A percentile compares a stretch with the other conserved stretches of the same genome.
Conservation (phyloP, 768 basidiomycete genomes). For the Boletus eberwhitei region DNA sequence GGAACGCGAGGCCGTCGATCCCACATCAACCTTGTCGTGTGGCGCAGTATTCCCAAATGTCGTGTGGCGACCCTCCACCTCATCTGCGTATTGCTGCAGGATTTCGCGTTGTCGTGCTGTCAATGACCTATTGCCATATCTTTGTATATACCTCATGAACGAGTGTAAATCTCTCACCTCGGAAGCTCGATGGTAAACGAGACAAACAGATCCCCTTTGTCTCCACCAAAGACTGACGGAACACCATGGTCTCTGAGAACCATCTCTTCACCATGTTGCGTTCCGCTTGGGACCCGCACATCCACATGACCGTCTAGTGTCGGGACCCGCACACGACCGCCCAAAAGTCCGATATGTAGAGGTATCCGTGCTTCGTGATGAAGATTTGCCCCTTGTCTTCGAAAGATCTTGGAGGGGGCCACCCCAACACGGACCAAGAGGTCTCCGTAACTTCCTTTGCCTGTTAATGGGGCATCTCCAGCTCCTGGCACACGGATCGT, state of each 20-base stretch:
- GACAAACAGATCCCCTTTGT: constrained; percentile 84
- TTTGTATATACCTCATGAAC: constrained; percentile 6
- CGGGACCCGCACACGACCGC: constrained; percentile 87
- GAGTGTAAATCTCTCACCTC: constrained; percentile 53
- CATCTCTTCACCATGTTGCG: constrained; percentile 97
- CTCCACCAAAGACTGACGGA: constrained; percentile 51
- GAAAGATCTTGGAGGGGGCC: constrained; percentile 76
- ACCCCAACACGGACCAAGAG: constrained; percentile 85
- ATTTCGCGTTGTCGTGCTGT: constrained; percentile 82
- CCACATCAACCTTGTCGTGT: constrained; percentile 18
- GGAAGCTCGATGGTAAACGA: constrained; percentile 86
- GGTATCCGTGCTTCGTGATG: constrained; percentile 90
- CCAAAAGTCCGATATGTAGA: constrained; percentile 87
- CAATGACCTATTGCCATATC: constrained; percentile 56
- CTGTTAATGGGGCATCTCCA: constrained; percentile 82
- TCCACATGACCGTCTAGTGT: constrained; percentile 96
- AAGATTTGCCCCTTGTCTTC: constrained; percentile 87
- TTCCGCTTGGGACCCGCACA: constrained; percentile 86
- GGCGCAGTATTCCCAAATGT: constrained; percentile 10
- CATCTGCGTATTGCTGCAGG: constrained; percentile 86
- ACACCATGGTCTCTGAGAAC: constrained; percentile 88
- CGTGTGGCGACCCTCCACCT: constrained; percentile 69
- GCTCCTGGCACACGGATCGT: constrained; percentile 72
- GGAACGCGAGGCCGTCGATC: constrained; percentile 18
- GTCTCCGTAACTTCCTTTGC: constrained; percentile 79